phyloP scores from a whole-genome alignment of 441 rosid species.

The Erodium moschatum region DNA sequence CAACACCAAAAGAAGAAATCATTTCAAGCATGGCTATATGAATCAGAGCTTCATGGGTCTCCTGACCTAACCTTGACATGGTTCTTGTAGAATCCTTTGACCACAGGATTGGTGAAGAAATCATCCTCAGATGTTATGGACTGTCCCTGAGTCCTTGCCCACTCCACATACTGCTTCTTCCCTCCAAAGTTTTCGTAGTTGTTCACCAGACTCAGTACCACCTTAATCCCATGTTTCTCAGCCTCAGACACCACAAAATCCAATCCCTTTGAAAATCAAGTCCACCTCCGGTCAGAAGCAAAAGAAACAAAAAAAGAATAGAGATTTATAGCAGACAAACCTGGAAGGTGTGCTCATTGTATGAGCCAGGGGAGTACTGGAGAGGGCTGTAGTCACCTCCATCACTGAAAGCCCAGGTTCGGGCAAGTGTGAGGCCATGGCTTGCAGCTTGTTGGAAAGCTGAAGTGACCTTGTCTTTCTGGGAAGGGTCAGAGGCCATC shows the following conservation, averaged over 20 bases:
- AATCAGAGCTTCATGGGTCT: background rate
- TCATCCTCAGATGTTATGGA: slow-evolving; percentile 56
- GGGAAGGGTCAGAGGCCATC: slow-evolving; percentile 71
- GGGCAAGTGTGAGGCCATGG: slow-evolving; percentile 67
- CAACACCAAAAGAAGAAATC: background rate
- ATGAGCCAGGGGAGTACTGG: slow-evolving; percentile 76
- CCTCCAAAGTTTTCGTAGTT: slow-evolving; percentile 64
- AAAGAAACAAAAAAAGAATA: background rate
- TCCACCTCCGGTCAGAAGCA: no score
- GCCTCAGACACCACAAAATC: slow-evolving; percentile 73
- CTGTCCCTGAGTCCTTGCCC: slow-evolving; percentile 60
- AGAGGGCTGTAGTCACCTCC: slow-evolving; percentile 61
- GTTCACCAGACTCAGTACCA: slow-evolving; percentile 57
- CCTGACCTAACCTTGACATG: slow-evolving; percentile 38
- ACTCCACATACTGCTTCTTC: slow-evolving; percentile 56
- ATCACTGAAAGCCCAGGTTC: slow-evolving; percentile 96
- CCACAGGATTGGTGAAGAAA: slow-evolving; percentile 56
- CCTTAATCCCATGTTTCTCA: slow-evolving; percentile 45
- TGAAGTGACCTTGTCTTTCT: slow-evolving; percentile 54
- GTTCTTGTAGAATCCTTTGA: slow-evolving; percentile 59
- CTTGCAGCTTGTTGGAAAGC: slow-evolving; percentile 58
- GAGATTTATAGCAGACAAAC: background rate
- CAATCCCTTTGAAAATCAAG: slow-evolving; percentile 28
- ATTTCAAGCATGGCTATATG: background rate
- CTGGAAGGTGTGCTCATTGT: slow-evolving; percentile 78